A percentile compares a stretch with the other conserved stretches of the same genome.
Evolutionary conservation across 768 basidiomycete species (phyloP).

Genomic region (Boletellus emodensis): DNA sequence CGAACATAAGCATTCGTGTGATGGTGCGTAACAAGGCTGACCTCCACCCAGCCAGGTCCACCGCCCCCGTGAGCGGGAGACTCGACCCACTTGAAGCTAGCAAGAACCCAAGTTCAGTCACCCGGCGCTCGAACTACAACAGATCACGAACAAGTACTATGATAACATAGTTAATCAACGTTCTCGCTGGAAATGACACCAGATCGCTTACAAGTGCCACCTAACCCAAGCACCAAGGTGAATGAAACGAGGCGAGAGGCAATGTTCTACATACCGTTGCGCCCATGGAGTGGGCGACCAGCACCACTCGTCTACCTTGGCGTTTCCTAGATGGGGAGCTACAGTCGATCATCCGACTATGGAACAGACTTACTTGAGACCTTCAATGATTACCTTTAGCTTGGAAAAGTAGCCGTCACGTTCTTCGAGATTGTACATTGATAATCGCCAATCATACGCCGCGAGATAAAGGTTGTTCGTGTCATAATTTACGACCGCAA

Average conservation of each 20-base stretch:
- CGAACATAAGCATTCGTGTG: neutral
- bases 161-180: constrained; percentile 1
- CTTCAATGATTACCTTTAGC: constrained; percentile 78
- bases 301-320: constrained; percentile 73
- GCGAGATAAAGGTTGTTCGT: constrained; percentile 82
- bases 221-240: constrained; percentile 41
- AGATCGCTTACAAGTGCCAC: constrained; percentile 41
- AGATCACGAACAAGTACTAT: constrained; percentile 78
- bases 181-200: neutral
- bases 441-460: constrained; percentile 88
- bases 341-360: neutral
- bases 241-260: neutral
- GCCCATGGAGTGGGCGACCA: constrained; percentile 87
- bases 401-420: constrained; percentile 87
- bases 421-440: constrained; percentile 87
- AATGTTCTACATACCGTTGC: constrained; percentile 50
- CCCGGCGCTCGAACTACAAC: neutral
- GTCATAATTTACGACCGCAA: constrained; percentile 91
- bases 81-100: constrained; percentile 95
- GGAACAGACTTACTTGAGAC: constrained; percentile 51
- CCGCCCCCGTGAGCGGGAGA: constrained; percentile 77
- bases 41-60: constrained; percentile 90
- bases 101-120: constrained; percentile 4
- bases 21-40: constrained; percentile 21
- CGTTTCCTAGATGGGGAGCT: constrained; percentile 43